phyloP scores from a whole-genome alignment of 2,329 filamentous ascomycete genomes.

The Orbilia brochopaga region DNA sequence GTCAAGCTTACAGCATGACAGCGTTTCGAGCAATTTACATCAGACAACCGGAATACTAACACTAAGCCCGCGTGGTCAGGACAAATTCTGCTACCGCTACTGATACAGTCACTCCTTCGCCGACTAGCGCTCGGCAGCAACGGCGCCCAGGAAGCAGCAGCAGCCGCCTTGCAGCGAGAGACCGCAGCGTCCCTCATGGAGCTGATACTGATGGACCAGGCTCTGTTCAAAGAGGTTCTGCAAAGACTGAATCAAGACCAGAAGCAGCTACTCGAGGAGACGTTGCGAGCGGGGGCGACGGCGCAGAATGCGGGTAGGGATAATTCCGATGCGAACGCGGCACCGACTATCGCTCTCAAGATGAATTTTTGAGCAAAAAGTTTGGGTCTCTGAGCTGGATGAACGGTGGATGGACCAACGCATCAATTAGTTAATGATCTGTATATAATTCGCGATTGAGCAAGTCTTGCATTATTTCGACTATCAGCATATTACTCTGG shows the following conservation, averaged over 20 bases:
- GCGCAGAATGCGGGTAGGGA: conserved; percentile 63
- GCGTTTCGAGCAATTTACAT: too few relatives aligned
- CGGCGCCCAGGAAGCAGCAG: conserved; percentile 59
- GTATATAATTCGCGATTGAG: background rate
- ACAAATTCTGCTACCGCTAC: conserved; percentile 75
- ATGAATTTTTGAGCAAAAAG: conserved; percentile 63
- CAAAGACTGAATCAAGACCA: conserved; percentile 72
- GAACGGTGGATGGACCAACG: background rate
- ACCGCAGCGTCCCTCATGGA: conserved; percentile 79
- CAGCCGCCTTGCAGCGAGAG: conserved; percentile 67
- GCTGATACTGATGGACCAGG: conserved; percentile 76
- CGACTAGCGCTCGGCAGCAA: conserved; percentile 63
- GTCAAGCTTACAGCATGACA: conserved; percentile 52
- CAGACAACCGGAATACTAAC: conserved; percentile 39
- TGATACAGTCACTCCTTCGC: conserved; percentile 64
- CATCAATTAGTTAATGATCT: background rate
- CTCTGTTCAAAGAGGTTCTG: conserved; percentile 75
- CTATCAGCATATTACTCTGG: too few relatives aligned
- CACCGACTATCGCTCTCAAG: conserved; percentile 88
- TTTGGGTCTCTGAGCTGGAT: background rate
- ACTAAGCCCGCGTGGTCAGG: conserved; percentile 67
- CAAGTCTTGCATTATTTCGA: background rate
- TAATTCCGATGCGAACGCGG: conserved; percentile 57
- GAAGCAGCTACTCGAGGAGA: conserved; percentile 78
- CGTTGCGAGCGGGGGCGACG: conserved; percentile 67